These are phyloP conservation scores for Mallotus nudiflorus DNA, from an alignment of 345 rosid species.

Conservation along the genomic window DNA sequence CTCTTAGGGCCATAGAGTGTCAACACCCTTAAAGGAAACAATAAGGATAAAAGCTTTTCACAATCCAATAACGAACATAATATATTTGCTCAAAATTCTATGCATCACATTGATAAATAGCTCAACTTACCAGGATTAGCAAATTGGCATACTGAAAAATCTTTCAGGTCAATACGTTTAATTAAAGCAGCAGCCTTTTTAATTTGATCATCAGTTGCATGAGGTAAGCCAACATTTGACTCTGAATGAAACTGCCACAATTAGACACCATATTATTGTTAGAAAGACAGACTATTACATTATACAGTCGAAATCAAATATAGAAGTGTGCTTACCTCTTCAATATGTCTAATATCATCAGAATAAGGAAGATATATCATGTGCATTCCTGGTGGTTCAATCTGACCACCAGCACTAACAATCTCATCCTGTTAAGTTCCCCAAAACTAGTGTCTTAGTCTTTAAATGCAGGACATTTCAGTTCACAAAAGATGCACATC, in stretches of 20 bases:
- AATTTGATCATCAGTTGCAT: constrained; percentile 73
- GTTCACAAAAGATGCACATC: neutral
- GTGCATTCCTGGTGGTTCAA: constrained; percentile 96
- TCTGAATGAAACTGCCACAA: constrained; percentile 58
- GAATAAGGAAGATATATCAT: constrained; percentile 93
- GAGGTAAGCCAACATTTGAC: constrained; percentile 47
- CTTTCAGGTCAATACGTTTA: constrained; percentile 72
- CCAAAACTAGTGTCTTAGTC: neutral
- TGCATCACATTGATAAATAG: neutral
- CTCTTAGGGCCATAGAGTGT: no score
- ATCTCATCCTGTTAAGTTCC: constrained; percentile 69
- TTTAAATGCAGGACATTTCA: neutral
- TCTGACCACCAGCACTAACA: constrained; percentile 63
- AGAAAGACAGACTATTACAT: constrained; percentile 14
- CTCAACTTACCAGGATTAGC: constrained; percentile 79
- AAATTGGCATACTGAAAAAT: constrained; percentile 75
- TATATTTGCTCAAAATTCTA: neutral
- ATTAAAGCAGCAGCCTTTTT: constrained; percentile 69
- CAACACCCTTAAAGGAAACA: neutral
- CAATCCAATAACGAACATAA: neutral
- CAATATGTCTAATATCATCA: constrained; percentile 78
- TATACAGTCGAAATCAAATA: constrained; percentile 21
- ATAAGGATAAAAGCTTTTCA: no score
- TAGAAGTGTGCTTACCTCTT: constrained; percentile 58
- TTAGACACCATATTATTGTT: constrained; percentile 22